Percentiles rank a stretch among this genome's conserved stretches.
Evolutionary conservation across 1,284 basidiomycete species (phyloP).

Genomic region (Hypsizygus ulmarius): DNA sequence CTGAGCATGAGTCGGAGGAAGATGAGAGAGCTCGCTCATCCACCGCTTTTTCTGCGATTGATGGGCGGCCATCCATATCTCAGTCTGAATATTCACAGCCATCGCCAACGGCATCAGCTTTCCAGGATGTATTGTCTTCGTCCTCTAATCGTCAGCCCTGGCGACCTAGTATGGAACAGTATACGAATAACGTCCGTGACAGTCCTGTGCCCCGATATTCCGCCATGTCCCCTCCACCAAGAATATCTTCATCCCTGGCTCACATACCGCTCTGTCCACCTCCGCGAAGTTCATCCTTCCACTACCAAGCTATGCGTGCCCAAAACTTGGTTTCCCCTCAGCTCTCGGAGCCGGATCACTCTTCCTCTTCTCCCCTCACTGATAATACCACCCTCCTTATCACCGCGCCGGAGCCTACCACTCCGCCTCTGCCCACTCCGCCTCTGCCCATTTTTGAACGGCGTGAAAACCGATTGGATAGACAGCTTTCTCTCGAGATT

Average conservation of each 20-base stretch:
- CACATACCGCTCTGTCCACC: constrained; percentile 36
- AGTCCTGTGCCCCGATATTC: constrained; percentile 36
- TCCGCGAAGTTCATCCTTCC: constrained; percentile 34
- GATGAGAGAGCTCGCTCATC: constrained; percentile 34
- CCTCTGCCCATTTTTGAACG: constrained; percentile 32
- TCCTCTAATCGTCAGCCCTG: constrained; percentile 29
- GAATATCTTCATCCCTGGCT: constrained; percentile 42
- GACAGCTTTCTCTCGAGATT: constrained; percentile 35
- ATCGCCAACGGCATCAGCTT: constrained; percentile 70
- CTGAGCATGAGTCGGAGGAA: constrained; percentile 36
- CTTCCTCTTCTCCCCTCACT: constrained; percentile 11
- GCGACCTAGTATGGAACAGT: constrained; percentile 31
- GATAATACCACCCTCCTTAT: constrained; percentile 34
- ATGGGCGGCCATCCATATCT: constrained; percentile 37
- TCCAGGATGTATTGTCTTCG: constrained; percentile 50
- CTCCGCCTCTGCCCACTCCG: constrained; percentile 35
- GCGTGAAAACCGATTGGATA: constrained; percentile 23
- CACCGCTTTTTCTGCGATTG: constrained; percentile 32
- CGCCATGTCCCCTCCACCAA: constrained; percentile 58
- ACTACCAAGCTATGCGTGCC: constrained; percentile 20
- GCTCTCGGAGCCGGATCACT: constrained; percentile 13
- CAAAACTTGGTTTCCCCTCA: constrained; percentile 14
- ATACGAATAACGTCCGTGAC: constrained; percentile 15
- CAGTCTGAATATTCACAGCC: constrained; percentile 54
- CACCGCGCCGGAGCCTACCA: constrained; percentile 39